phyloP scores from a whole-genome alignment of 495 filamentous ascomycete species.

The Polyplosphaeria fusca region DNA sequence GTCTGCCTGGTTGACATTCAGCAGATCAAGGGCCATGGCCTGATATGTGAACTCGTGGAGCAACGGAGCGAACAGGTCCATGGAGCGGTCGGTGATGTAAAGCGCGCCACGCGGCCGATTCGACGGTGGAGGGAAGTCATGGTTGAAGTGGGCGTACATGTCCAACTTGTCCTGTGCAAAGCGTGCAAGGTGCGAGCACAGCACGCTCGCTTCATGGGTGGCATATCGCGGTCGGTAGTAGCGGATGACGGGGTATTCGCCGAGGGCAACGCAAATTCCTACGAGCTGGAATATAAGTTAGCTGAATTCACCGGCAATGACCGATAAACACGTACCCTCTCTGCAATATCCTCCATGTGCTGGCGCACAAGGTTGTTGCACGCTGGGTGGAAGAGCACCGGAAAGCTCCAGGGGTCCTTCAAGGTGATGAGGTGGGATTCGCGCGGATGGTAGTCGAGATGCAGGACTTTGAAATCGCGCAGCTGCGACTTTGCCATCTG shows the following conservation, averaged over 20 bases:
- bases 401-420: conserved; percentile 91
- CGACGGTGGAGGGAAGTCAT: conserved; percentile 77
- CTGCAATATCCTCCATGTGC: conserved; percentile 78
- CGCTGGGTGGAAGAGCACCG: conserved; percentile 81
- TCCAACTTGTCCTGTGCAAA: conserved; percentile 91
- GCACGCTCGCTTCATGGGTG: conserved; percentile 78
- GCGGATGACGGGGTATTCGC: conserved; percentile 85
- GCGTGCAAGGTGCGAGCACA: conserved; percentile 83
- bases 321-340: conserved; percentile 69
- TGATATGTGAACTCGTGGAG: conserved; percentile 98
- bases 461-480: conserved; percentile 66
- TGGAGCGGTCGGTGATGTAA: conserved; percentile 83
- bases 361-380: conserved; percentile 78
- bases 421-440: conserved; percentile 92
- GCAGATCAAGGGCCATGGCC: conserved; percentile 91
- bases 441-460: conserved; percentile 81
- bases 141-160: conserved; percentile 73
- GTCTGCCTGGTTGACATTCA: conserved; percentile 81
- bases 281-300: conserved; percentile 57
- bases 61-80: conserved; percentile 84
- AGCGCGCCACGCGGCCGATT: conserved; percentile 78
- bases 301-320: background rate
- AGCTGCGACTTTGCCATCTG: conserved; percentile 67
- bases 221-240: conserved; percentile 76
- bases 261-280: conserved; percentile 75